Evolutionary conservation across 805 yeast species (phyloP), one percentile per base, ranked within the genome.

Genomic region (Lipomyces sp.): DNA sequence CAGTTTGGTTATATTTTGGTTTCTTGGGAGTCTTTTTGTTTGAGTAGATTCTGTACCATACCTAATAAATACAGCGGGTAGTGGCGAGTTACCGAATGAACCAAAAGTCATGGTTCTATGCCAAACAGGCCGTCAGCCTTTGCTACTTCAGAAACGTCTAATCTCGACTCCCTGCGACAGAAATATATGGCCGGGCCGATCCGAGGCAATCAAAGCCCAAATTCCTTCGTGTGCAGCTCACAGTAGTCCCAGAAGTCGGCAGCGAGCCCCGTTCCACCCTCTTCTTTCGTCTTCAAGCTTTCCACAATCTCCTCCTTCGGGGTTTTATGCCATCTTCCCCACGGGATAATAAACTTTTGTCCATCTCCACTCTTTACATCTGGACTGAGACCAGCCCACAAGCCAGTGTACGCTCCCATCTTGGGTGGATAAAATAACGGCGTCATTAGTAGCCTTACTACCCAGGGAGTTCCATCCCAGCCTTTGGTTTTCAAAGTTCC

Each of bases 381-480:
- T 4, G 85, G 84, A 35, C 73, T 69, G 57, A 83, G 73, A 0
- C 82, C 82, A 1, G 81, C 84, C 67, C 73, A 82, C 18, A 82
- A 72, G 67, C 79, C 84, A 6, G 85, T 72, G 64, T 79, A 77
- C 0, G 85, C 83, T 13, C 86, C 86, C 55, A 76, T 76, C 45
- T 68, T 69, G 4, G 77, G 62, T 30, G 62, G 64, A 53, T 18
- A 34, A 34, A 67, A 8, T 35, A n/a, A n/a, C 53, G 18, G 34
- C 57, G 3, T 7, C 5, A n/a, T 32, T 3, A 34, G 2, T 8
- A 10, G 4, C 15, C 11, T 6, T 6, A 24, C 5, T 32, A 48
- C 15, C 4, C 51, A 39, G 3, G 34, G 33, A 4, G 15, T 13
- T 1, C 42, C 11, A 37, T 37, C 42, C 42, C 42, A 37, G 42